Evolutionary conservation across 2,329 filamentous ascomycete species (phyloP).

Genomic region (Claviceps paspali): DNA sequence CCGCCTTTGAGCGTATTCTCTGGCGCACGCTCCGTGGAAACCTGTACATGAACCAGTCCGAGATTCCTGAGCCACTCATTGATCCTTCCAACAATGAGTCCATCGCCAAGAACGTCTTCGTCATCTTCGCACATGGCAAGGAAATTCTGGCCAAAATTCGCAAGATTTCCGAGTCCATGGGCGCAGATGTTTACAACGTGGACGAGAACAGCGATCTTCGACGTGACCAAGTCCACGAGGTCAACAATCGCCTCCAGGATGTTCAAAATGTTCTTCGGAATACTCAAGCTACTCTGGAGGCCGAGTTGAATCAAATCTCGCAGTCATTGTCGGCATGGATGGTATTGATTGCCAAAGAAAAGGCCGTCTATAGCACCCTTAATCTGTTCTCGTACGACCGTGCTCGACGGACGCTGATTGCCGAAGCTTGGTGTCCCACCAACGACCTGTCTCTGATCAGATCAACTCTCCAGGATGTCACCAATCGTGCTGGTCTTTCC

Average conservation of each 20-base stretch:
- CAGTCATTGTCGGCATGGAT: conserved; percentile 92
- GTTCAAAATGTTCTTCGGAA: conserved; percentile 85
- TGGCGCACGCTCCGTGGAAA: conserved; percentile 97
- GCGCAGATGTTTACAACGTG: conserved; percentile 88
- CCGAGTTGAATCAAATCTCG: conserved; percentile 84
- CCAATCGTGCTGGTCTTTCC: conserved; percentile 87
- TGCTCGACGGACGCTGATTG: conserved; percentile 87
- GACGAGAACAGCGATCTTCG: conserved; percentile 95
- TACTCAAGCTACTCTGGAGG: conserved; percentile 86
- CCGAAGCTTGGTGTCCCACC: conserved; percentile 93
- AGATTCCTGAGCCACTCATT: conserved; percentile 86
- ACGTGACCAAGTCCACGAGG: conserved; percentile 91
- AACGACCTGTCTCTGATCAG: conserved; percentile 82
- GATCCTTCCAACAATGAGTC: conserved; percentile 87
- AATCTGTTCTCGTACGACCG: conserved; percentile 96
- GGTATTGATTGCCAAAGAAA: conserved; percentile 95
- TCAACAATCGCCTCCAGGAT: conserved; percentile 84
- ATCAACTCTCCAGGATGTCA: conserved; percentile 89
- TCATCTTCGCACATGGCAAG: conserved; percentile 97
- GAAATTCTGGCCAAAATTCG: conserved; percentile 97
- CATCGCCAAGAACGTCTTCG: conserved; percentile 94
- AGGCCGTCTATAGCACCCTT: conserved; percentile 88
- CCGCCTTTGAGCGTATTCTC: conserved; percentile 89
- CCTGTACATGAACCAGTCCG: conserved; percentile 99
- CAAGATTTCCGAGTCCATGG: conserved; percentile 96